phyloP scores from a whole-genome alignment of 108 stramenopile genomes.

The Cyclotella kingstonii region DNA sequence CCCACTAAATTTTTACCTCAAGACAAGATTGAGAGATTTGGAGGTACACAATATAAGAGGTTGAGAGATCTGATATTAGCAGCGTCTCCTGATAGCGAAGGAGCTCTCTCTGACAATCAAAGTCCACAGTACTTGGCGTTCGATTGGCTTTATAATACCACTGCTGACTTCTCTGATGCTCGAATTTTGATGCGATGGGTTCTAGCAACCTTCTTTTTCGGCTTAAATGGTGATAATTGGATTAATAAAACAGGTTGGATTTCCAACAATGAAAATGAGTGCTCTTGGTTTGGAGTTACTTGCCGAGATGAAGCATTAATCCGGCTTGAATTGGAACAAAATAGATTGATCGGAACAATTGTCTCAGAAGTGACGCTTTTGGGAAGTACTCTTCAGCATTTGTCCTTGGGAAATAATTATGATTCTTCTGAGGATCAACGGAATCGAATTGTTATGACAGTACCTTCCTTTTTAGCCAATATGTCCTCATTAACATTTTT shows the following conservation, averaged over 20 bases:
- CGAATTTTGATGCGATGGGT: conserved; percentile 46
- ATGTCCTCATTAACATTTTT: conserved; percentile 20
- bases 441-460: conserved; percentile 24
- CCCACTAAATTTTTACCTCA: conserved; percentile 13
- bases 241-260: conserved; percentile 45
- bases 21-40: conserved; percentile 12
- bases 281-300: conserved; percentile 52
- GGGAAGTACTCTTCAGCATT: conserved; percentile 12
- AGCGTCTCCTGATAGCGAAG: conserved; percentile 23
- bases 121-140: conserved; percentile 24
- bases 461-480: conserved; percentile 30
- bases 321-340: conserved; percentile 23
- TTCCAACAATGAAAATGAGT: conserved; percentile 39
- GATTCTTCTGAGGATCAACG: conserved; percentile 23
- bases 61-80: conserved; percentile 8
- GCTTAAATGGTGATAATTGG: conserved; percentile 45
- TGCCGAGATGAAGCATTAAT: conserved; percentile 21
- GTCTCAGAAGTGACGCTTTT: conserved; percentile 26
- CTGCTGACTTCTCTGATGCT: conserved; percentile 5
- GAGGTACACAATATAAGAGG: conserved; percentile 8
- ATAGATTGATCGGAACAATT: conserved; percentile 29
- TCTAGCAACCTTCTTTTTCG: conserved; percentile 45
- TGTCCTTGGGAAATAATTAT: conserved; percentile 38
- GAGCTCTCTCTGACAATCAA: conserved; percentile 13
- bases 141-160: conserved; percentile 23